Evolutionary conservation across 148 eudicot species (phyloP).

Genomic region (Vaccinium darrowii): DNA sequence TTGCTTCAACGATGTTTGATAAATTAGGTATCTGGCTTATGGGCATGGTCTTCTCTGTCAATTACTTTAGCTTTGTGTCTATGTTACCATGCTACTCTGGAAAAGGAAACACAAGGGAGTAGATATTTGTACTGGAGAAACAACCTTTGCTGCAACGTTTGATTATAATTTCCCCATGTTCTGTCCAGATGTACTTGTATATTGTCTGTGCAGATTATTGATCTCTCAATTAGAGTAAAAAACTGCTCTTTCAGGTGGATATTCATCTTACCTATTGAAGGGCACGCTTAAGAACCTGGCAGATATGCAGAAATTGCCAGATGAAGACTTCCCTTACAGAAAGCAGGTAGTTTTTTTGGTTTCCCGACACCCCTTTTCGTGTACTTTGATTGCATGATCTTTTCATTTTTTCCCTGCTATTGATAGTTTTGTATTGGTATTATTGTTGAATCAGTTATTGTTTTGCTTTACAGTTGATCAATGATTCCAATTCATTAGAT

Average conservation of each 20-base stretch:
- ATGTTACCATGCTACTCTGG: background rate
- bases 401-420: background rate
- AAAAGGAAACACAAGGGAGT: background rate
- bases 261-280: constrained; percentile 56
- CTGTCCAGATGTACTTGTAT: background rate
- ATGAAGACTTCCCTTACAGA: constrained; percentile 67
- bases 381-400: background rate
- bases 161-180: background rate
- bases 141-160: background rate
- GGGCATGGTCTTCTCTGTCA: background rate
- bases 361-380: background rate
- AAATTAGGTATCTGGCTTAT: constrained; percentile 60
- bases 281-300: constrained; percentile 66
- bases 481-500: background rate
- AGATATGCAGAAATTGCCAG: constrained; percentile 77
- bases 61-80: background rate
- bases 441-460: background rate
- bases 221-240: background rate
- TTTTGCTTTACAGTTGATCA: background rate
- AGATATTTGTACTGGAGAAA: background rate
- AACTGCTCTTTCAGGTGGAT: constrained; percentile 47
- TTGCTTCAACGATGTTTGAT: constrained; percentile 76
- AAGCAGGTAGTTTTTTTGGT: constrained; percentile 60
- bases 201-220: background rate
- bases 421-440: background rate